Percentiles rank a stretch among this genome's conserved stretches.
phyloP scores from a whole-genome alignment of 495 filamentous ascomycete species.

The Xylaria venustula region DNA sequence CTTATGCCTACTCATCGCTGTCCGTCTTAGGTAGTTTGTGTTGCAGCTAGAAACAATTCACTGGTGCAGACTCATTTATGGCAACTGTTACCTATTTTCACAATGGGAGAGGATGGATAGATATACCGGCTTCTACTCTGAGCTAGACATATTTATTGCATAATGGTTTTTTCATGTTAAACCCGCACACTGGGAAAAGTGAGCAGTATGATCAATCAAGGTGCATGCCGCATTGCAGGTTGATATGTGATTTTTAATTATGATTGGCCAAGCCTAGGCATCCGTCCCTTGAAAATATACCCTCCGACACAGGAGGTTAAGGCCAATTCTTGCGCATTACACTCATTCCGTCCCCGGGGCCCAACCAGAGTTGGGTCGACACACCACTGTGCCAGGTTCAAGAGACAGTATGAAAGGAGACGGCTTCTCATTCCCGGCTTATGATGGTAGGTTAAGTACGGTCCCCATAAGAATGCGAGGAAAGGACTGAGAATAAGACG shows the following conservation, averaged over 20 bases:
- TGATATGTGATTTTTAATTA: constrained; percentile 13
- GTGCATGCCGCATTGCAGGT: constrained; percentile 1
- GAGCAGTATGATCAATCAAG: not conserved
- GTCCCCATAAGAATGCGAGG: constrained; percentile 2
- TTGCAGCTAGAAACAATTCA: too few species aligned
- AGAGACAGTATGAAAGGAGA: constrained; percentile 4
- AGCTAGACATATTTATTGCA: too few species aligned
- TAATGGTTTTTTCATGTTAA: too few species aligned
- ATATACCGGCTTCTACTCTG: too few species aligned
- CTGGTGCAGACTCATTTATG: too few species aligned
- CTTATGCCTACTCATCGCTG: too few species aligned
- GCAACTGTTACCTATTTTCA: too few species aligned
- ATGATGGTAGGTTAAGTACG: not conserved
- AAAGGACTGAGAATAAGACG: not conserved
- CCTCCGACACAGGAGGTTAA: constrained; percentile 14
- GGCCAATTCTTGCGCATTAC: constrained; percentile 21
- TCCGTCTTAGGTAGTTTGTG: too few species aligned
- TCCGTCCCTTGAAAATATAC: constrained; percentile 5
- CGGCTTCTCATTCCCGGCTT: not conserved
- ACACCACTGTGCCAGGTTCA: not conserved
- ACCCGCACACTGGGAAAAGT: not conserved
- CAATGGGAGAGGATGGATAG: too few species aligned
- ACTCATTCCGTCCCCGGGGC: constrained; percentile 11
- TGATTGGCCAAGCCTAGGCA: constrained; percentile 10
- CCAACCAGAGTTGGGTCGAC: not conserved